Percentiles rank a stretch among this genome's conserved stretches.
phyloP scores from a whole-genome alignment of 2,329 filamentous ascomycete species.

The Hymenoscyphus linearis region DNA sequence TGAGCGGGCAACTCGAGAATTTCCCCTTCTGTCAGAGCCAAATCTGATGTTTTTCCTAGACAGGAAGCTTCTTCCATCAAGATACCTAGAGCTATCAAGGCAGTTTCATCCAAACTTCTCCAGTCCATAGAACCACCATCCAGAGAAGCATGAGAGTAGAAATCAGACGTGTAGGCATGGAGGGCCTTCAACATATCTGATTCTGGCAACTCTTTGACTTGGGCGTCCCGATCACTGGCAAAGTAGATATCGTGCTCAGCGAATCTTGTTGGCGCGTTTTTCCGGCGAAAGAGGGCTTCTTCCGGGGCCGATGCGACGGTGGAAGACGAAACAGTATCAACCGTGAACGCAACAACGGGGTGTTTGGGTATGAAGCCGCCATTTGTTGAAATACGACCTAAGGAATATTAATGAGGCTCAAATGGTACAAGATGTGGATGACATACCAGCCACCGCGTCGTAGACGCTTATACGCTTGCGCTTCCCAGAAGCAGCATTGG shows the following conservation, averaged over 20 bases:
- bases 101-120: slow-evolving; percentile 71
- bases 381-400: slow-evolving; percentile 38
- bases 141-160: slow-evolving; percentile 44
- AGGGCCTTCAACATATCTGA: slow-evolving; percentile 65
- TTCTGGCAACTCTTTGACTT: slow-evolving; percentile 51
- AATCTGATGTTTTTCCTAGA: slow-evolving; percentile 60
- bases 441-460: slow-evolving; percentile 66
- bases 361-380: slow-evolving; percentile 38
- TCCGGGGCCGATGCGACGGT: slow-evolving; percentile 53
- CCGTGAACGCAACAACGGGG: slow-evolving; percentile 21
- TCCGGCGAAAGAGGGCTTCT: slow-evolving; percentile 63
- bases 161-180: slow-evolving; percentile 63
- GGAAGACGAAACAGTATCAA: slow-evolving; percentile 30
- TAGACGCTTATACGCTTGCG: slow-evolving; percentile 54
- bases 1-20: neutral
- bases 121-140: slow-evolving; percentile 34
- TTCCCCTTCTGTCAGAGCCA: slow-evolving; percentile 60
- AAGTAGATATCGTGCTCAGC: slow-evolving; percentile 69
- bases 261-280: slow-evolving; percentile 59
- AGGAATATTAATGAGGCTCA: slow-evolving; percentile 13
- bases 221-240: slow-evolving; percentile 52
- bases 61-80: slow-evolving; percentile 65
- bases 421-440: neutral
- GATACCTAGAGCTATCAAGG: slow-evolving; percentile 68
- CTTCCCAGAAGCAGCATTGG: neutral